Evolutionary conservation across 2,329 filamentous ascomycete species (phyloP).

Genomic region (Ascochyta fabae): DNA sequence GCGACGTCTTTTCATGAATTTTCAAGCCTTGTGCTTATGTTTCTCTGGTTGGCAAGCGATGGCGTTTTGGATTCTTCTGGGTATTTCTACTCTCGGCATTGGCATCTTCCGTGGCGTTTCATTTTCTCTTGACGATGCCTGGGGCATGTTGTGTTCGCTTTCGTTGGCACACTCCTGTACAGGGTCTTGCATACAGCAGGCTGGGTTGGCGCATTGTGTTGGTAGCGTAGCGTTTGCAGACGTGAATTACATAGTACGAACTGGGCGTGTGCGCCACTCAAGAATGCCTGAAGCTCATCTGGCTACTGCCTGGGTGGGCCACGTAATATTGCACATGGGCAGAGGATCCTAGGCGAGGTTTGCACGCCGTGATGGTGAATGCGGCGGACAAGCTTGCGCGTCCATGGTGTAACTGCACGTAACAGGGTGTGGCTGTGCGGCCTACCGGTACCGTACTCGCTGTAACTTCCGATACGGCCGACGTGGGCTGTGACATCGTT

Average conservation of each 20-base stretch:
- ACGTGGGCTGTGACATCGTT: constrained; percentile 29
- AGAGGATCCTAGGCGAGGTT: constrained; percentile 4
- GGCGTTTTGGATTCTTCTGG: constrained; percentile 35
- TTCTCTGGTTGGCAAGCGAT: constrained; percentile 31
- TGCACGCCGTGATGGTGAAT: constrained; percentile 3
- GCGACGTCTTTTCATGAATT: constrained; percentile 49
- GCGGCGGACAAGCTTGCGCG: constrained; percentile 26
- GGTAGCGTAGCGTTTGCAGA: constrained; percentile 21
- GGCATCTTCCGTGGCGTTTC: constrained; percentile 42
- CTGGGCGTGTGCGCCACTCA: constrained; percentile 12
- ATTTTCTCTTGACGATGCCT: constrained; percentile 25
- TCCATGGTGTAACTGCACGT: constrained; percentile 19
- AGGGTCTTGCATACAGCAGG: constrained; percentile 26
- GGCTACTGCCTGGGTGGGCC: constrained; percentile 26
- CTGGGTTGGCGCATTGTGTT: constrained; percentile 18
- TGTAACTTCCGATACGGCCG: constrained; percentile 24
- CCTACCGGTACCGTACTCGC: constrained; percentile 12
- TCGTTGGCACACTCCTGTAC: constrained; percentile 35
- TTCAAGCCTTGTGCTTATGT: constrained; percentile 16
- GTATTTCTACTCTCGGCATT: constrained; percentile 35
- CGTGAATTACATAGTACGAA: constrained; percentile 18
- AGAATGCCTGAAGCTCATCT: constrained; percentile 16
- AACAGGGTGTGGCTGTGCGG: constrained; percentile 28
- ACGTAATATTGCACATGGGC: constrained; percentile 23
- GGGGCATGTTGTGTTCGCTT: constrained; percentile 18